phyloP scores from a whole-genome alignment of 352 stramenopile genomes.

The Phytophthora quininea region DNA sequence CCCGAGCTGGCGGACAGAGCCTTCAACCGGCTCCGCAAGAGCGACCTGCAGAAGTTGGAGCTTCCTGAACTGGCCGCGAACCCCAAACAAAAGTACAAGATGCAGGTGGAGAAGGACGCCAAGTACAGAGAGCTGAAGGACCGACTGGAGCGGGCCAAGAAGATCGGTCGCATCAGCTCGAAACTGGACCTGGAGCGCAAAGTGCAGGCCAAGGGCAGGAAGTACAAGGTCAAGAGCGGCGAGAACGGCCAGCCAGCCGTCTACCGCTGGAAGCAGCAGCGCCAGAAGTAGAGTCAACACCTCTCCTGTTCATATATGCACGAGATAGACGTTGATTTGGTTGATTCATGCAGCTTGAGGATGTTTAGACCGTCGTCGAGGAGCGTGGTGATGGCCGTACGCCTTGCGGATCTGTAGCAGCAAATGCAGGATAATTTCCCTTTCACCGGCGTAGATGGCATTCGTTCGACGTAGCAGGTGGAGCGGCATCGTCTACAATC shows the following conservation, averaged over 20 bases:
- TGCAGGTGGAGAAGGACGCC: constrained; percentile 64
- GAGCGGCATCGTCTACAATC: constrained; percentile 52
- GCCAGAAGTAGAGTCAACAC: constrained; percentile 67
- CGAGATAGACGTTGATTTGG: background rate
- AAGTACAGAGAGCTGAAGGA: constrained; percentile 77
- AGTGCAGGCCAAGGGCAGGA: constrained; percentile 84
- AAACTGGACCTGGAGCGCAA: constrained; percentile 87
- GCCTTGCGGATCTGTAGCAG: constrained; percentile 55
- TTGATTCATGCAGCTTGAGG: constrained; percentile 16
- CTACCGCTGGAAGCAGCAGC: constrained; percentile 90
- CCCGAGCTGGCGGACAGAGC: constrained; percentile 71
- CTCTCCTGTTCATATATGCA: constrained; percentile 21
- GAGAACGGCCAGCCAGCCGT: constrained; percentile 73
- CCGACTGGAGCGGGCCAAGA: constrained; percentile 67
- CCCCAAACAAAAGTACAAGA: constrained; percentile 53
- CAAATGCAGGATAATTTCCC: constrained; percentile 43
- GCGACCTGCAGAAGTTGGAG: constrained; percentile 52
- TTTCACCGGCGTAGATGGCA: constrained; percentile 45
- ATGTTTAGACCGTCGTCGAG: constrained; percentile 10
- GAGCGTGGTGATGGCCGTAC: constrained; percentile 33
- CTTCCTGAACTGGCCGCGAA: constrained; percentile 39
- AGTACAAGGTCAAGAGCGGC: constrained; percentile 79
- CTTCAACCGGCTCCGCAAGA: constrained; percentile 78
- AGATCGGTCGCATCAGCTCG: constrained; percentile 71
- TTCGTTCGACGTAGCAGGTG: constrained; percentile 48